A percentile compares a stretch with the other conserved stretches of the same genome.
Conservation (phyloP, 805 yeast genomes). For the Diddensiella santjacobensis region DNA sequence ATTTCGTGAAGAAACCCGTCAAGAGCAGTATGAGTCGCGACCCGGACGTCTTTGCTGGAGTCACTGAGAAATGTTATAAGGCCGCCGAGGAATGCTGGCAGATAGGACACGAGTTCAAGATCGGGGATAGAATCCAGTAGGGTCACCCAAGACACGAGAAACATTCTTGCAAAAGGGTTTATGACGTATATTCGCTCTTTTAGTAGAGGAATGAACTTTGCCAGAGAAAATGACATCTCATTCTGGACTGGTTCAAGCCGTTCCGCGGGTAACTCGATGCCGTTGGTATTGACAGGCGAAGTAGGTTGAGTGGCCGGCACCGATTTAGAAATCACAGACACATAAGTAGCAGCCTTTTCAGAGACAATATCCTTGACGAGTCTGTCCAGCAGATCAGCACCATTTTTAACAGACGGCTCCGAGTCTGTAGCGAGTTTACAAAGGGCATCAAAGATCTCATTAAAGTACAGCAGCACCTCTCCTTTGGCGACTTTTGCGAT, state of each 20-base stretch:
- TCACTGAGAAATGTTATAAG: conserved; percentile 75
- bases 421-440: conserved; percentile 87
- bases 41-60: conserved; percentile 80
- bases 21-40: conserved; percentile 75
- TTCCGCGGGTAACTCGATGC: conserved; percentile 29
- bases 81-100: conserved; percentile 88
- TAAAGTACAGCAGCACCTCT: conserved; percentile 84
- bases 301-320: conserved; percentile 45
- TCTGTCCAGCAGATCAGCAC: conserved; percentile 89
- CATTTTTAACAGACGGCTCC: conserved; percentile 88
- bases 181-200: conserved; percentile 88
- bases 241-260: conserved; percentile 31
- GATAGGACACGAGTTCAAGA: conserved; percentile 75
- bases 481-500: conserved; percentile 97
- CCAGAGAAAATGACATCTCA: conserved; percentile 78
- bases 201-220: conserved; percentile 85
- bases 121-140: conserved; percentile 92
- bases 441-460: conserved; percentile 89
- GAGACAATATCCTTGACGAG: conserved; percentile 91
- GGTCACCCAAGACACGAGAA: conserved; percentile 89
- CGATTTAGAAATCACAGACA: conserved; percentile 38
- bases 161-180: conserved; percentile 89
- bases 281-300: conserved; percentile 42
- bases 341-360: conserved; percentile 86
- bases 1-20: conserved; percentile 77